Percentiles rank a stretch among this genome's conserved stretches.
These are phyloP conservation scores for Hevea brasiliensis DNA, from an alignment of 345 rosid genomes.

Conservation along the genomic window DNA sequence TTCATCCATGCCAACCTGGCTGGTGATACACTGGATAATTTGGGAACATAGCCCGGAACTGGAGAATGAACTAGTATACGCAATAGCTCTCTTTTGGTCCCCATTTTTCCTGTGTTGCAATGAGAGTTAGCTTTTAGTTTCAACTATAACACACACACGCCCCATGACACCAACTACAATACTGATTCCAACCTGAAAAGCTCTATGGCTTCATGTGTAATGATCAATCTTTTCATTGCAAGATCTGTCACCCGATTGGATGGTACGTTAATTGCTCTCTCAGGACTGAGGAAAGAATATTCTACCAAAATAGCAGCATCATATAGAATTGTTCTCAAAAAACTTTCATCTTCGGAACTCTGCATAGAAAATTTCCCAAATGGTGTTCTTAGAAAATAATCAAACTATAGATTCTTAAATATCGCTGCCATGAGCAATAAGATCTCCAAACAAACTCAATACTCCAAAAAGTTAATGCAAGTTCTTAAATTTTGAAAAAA, in stretches of 20 bases:
- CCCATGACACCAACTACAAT: background rate
- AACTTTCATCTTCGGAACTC: slow-evolving; percentile 42
- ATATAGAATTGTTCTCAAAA: slow-evolving; percentile 42
- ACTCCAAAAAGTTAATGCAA: too few relatives aligned
- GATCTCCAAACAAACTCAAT: too few relatives aligned
- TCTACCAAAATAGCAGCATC: slow-evolving; percentile 56
- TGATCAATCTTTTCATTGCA: slow-evolving; percentile 46
- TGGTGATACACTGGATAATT: slow-evolving; percentile 34
- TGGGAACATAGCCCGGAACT: slow-evolving; percentile 37
- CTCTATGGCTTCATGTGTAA: slow-evolving; percentile 51
- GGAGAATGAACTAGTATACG: slow-evolving; percentile 42
- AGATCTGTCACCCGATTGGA: slow-evolving; percentile 34
- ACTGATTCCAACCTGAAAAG: slow-evolving; percentile 40
- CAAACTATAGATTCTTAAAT: too few relatives aligned
- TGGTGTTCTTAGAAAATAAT: too few relatives aligned
- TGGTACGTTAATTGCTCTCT: slow-evolving; percentile 26
- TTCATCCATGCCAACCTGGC: slow-evolving; percentile 35
- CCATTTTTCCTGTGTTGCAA: slow-evolving; percentile 37
- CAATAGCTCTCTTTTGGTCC: slow-evolving; percentile 45
- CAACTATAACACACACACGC: background rate
- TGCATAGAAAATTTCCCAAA: slow-evolving; percentile 26
- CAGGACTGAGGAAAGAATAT: slow-evolving; percentile 45
- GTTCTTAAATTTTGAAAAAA: too few relatives aligned
- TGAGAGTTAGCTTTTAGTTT: slow-evolving; percentile 1
- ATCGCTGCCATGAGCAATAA: too few relatives aligned